These are phyloP conservation scores for Trichoderma arundinaceum DNA, from an alignment of 2,329 filamentous ascomycete species.

Conservation along the genomic window DNA sequence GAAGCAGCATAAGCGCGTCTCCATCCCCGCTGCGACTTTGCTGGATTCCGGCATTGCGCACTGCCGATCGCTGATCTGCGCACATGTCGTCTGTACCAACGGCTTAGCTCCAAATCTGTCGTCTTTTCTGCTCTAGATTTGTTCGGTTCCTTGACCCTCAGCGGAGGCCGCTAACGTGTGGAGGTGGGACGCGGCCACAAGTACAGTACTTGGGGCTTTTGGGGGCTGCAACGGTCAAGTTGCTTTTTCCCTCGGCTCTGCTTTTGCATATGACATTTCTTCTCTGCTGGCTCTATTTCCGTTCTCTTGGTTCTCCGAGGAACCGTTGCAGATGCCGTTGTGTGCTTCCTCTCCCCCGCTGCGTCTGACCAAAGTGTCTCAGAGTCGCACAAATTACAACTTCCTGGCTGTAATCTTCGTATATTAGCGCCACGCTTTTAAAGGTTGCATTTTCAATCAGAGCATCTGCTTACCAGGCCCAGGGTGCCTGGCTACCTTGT, in stretches of 20 bases:
- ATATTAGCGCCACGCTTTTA: not conserved
- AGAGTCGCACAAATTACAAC: not conserved
- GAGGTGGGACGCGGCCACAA: not conserved
- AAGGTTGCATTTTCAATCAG: constrained; percentile 4
- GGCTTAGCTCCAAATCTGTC: not conserved
- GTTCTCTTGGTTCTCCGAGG: not conserved
- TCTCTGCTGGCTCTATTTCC: not conserved
- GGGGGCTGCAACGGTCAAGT: constrained; percentile 4
- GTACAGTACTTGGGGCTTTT: not conserved
- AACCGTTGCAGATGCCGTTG: not conserved
- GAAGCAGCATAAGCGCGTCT: constrained; percentile 15
- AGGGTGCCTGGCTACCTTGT: not conserved
- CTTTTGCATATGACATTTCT: constrained; percentile 11
- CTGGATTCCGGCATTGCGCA: constrained; percentile 11
- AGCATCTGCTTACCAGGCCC: not conserved
- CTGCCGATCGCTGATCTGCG: constrained; percentile 28
- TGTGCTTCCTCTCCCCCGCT: not conserved
- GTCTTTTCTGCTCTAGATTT: not conserved
- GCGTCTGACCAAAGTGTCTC: constrained; percentile 11
- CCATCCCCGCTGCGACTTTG: constrained; percentile 10
- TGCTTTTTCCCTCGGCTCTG: constrained; percentile 20
- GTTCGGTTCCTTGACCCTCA: too few species aligned
- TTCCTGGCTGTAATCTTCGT: not conserved
- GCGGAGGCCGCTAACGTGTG: constrained; percentile 7
- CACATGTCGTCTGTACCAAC: too few species aligned